Base-by-base conservation (phyloP, 805 yeast species). In the Cyberlindnera mississippiensis region DNA sequence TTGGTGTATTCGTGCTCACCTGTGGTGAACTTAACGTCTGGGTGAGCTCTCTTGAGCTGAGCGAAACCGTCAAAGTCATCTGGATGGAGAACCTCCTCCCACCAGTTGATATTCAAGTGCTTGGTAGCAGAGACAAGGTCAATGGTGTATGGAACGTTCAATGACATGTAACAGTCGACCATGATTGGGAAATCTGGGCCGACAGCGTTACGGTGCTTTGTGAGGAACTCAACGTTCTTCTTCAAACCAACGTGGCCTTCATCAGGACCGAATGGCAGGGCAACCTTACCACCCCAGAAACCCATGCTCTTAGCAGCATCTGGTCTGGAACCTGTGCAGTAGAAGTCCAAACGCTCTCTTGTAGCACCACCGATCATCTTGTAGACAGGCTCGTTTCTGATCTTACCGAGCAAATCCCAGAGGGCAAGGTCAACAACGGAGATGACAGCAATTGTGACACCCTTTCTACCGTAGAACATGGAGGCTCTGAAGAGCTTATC, bases 81-180 rank as follows among this genome's bases (percentile, higher is more conserved):
- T 37, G 78, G 78, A 50, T 71, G 76, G 37, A 72, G 60, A 22
- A 69, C 71, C 53, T 72, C 77, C 52, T 72, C 78, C 58, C 69
- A 71, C 77, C 77, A 72, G 60, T 72, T 72, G 55, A 72, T 69
- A 52, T 71, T 65, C 53, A 72, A 59, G 49, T 72, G 72, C 41
- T 62, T 56, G 18, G 73, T 65, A 8, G 73, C 75, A 36, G 59
- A 58, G 29, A 67, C 71, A 29, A 72, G 59, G 33, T 72, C 72
- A 50, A 72, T 72, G 11, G 67, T 64, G 43, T 72, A 72, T n/a
- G 72, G 61, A 16, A 72, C 76, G 41, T 66, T 72, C 47, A 72
- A 56, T 2, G 75, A 64, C 78, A 72, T 72, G 64, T 72, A 72
- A 55, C 78, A 72, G 52, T 72, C 78, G 36, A 72, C 76, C 75